A percentile compares a stretch with the other conserved stretches of the same genome.
These are phyloP conservation scores for Coccomyxa subellipsoidea DNA, from an alignment of 163 green algal species.

Conservation along the genomic window DNA sequence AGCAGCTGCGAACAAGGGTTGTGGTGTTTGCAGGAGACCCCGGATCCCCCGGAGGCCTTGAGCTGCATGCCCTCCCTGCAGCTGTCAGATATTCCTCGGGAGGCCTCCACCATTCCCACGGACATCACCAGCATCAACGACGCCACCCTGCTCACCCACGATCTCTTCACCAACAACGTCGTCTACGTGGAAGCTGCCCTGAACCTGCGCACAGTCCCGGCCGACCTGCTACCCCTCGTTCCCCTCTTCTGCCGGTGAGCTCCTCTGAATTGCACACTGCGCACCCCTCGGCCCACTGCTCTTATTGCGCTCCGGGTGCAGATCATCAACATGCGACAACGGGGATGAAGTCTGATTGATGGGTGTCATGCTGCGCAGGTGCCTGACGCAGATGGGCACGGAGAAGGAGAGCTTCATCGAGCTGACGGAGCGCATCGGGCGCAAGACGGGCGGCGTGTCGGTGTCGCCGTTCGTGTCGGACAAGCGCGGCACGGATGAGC, in stretches of 20 bases:
- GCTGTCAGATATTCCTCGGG: conserved; percentile 86
- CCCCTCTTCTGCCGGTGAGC: conserved; percentile 84
- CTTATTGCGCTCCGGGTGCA: too few species aligned
- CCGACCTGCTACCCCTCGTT: conserved; percentile 87
- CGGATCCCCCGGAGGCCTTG: conserved; percentile 90
- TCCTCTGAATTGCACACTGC: too few species aligned
- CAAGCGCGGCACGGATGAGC: conserved; percentile 41
- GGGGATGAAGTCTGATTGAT: too few species aligned
- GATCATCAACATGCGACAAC: too few species aligned
- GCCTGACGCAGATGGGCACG: conserved; percentile 88
- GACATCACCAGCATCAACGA: conserved; percentile 38
- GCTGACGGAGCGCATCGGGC: conserved; percentile 93
- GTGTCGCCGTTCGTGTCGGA: conserved; percentile 76
- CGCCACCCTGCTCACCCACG: conserved; percentile 86
- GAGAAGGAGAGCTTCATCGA: conserved; percentile 85
- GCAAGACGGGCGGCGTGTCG: conserved; percentile 92
- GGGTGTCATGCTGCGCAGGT: too few species aligned
- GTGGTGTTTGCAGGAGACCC: conserved; percentile 79
- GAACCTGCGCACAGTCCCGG: conserved; percentile 77
- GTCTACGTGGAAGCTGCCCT: conserved; percentile 90
- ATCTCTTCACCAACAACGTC: conserved; percentile 99
- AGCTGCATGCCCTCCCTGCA: conserved; percentile 84
- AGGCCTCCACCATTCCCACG: conserved; percentile 69
- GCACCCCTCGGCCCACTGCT: too few species aligned
- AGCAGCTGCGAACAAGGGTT: too few species aligned